A percentile compares a stretch with the other conserved stretches of the same genome.
Evolutionary conservation across 2,329 filamentous ascomycete species (phyloP).

Genomic region (Dothideomycetidae sp.): DNA sequence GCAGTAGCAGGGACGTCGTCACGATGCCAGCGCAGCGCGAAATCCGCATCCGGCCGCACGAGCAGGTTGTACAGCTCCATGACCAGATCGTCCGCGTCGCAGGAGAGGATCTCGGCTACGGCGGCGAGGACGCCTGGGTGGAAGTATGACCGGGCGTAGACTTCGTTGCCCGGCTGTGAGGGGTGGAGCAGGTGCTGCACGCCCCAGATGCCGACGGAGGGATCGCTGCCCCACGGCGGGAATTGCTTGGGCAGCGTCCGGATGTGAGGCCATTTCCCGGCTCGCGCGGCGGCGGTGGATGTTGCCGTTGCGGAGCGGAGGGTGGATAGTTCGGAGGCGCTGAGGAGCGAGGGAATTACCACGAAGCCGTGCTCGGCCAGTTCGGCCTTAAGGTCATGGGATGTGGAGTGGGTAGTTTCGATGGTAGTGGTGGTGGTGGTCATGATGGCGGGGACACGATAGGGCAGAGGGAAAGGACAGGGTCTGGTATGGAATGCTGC

Average conservation of each 20-base stretch:
- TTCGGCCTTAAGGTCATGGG: constrained; percentile 30
- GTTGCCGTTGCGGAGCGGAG: constrained; percentile 47
- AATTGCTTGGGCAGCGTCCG: constrained; percentile 83
- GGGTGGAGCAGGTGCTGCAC: constrained; percentile 77
- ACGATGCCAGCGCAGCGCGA: constrained; percentile 69
- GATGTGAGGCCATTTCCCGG: constrained; percentile 66
- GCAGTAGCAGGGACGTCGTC: constrained; percentile 65
- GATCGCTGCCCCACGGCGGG: constrained; percentile 57
- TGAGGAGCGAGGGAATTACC: constrained; percentile 51
- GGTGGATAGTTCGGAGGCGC: constrained; percentile 37
- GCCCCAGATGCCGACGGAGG: constrained; percentile 63
- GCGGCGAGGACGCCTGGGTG: constrained; percentile 47
- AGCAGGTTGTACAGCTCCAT: constrained; percentile 86
- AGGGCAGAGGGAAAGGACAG: too few relatives aligned
- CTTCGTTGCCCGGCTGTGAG: constrained; percentile 42
- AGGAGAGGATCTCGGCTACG: constrained; percentile 49
- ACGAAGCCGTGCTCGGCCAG: constrained; percentile 65
- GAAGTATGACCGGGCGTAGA: constrained; percentile 61
- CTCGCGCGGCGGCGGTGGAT: constrained; percentile 47
- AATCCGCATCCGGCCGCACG: constrained; percentile 55
- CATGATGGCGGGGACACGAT: not conserved
- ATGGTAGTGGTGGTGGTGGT: not conserved
- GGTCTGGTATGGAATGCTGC: too few relatives aligned
- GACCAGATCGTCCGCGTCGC: constrained; percentile 46
- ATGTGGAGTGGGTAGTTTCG: constrained; percentile 1